Evolutionary conservation across 140 eudicot genomes (phyloP), one percentile per base, ranked within the genome.

Genomic region (Senecio squalidus): DNA sequence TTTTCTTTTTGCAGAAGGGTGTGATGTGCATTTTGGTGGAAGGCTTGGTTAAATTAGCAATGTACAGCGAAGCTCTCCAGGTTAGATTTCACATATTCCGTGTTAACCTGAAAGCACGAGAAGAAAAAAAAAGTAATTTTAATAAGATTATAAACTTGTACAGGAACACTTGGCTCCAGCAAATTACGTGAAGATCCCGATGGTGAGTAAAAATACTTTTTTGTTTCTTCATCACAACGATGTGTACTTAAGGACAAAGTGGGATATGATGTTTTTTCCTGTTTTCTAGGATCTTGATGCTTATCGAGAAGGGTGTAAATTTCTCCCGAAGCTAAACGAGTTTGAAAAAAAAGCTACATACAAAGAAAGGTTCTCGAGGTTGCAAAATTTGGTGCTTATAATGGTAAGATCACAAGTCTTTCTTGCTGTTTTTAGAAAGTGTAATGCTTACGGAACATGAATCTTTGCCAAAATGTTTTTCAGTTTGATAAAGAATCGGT

Each of bases 111-210:
- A 21, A 66, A n/a, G n/a, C n/a, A n/a, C n/a, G n/a, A n/a, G n/a
- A n/a, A n/a, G n/a, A n/a, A n/a, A n/a, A n/a, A n/a, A n/a, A n/a
- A n/a, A n/a, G n/a, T n/a, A n/a, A n/a, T n/a, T n/a, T n/a, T n/a
- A n/a, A n/a, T n/a, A n/a, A n/a, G n/a, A n/a, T n/a, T n/a, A n/a
- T n/a, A n/a, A n/a, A n/a, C n/a, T n/a, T 49, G 36, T 56, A 45
- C 98, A 91, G 98, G 80, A 73, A 69, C 94, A 91, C 75, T 73
- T 91, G 61, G 98, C 94, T 36, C 96, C 98, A 15, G 82, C 96
- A 67, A 76, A 72, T 67, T 91, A 86, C 67, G 70, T 91, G 39
- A 91, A 81, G 73, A 83, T 91, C 65, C 98, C 98, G 69, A 86
- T 84, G 40, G 98, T 91, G 68, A 86, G 95, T 74, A 59, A 43